Evolutionary conservation across 2,329 filamentous ascomycete species (phyloP), one percentile per base, ranked within the genome.

Genomic region (Stemphylium lycopersici): DNA sequence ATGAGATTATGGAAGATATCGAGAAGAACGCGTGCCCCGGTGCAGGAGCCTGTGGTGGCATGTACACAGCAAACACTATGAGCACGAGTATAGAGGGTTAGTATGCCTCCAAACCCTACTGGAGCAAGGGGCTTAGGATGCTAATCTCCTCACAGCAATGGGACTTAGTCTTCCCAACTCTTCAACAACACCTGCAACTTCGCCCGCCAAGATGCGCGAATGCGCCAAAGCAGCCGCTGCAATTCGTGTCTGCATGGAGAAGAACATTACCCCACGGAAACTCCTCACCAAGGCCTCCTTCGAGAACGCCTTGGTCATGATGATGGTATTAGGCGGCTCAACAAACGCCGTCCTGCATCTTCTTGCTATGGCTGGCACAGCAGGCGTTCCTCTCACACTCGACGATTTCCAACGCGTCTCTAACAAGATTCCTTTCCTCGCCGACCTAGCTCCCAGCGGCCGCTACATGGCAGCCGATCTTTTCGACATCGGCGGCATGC

Each of bases 61-160:
- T 96, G 92, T 96, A 92, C 78, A 96, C 92, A 0, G 92, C 92
- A 61, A 96, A 96, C 77, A 96, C 91, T 20, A 93, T 96, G 90
- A 90, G 91, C 3, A 93, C 90, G 0, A 90, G 90, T 12, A 91
- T 96, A 61, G 91, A 96, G 64, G 70, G 70, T 65, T 10, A 52
- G n/a, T 29, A 13, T 11, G 15, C 26, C 4, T 31, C 8, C 16
- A 11, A 10, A 29, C 5, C 24, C 8, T 29, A 29, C 26, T 29
- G 26, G 10, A 29, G 26, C 7, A 29, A 29, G 26, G 3, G 10
- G 13, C 8, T 11, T 13, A 10, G 13, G 13, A 41, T 33, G 42
- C 55, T 69, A 15, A 40, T 16, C 16, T 8, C n/a, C 12, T 39
- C 16, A 20, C 13, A 79, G 90, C 90, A 37, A 91, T 96, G 83